Evolutionary conservation across 805 yeast species (phyloP), one percentile per base, ranked within the genome.

Genomic region (Yarrowia hollandica): DNA sequence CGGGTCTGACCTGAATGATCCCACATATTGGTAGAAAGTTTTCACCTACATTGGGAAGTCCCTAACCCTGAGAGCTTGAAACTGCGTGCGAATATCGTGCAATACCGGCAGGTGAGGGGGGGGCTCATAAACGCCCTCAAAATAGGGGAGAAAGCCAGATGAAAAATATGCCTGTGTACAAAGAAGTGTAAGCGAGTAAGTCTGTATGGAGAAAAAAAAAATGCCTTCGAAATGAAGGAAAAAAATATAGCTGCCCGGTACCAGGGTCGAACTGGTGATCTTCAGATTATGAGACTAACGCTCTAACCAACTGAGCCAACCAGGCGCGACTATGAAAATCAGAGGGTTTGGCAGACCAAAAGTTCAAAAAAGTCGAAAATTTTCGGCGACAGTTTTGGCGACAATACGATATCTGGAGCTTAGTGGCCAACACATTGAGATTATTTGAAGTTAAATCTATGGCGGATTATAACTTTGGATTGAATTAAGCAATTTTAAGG

Each of bases 221-320:
- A 4, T 4, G 10, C 3, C 6, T 12, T 14, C 5, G 2, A 7
- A 4, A 6, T 12, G 5, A 6, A 9, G 14, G 23, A 18, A 28
- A 42, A 44, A 44, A 19, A 9, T 4, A 9, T 5, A 11, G 14
- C 48, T 44, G 52, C 52, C 52, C 52, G 52, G 52, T 44, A 44
- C 52, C 52, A 44, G 52, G 52, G 25, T 44, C 52, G 52, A 44
- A 44, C 52, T 44, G 52, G 52, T 44, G 52, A 44, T 44, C 52
- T 44, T 44, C 52, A 44, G 52, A 44, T 44, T 44, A 44, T 44
- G 52, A 44, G 52, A 44, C 52, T 44, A 44, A 44, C 52, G 52
- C 52, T 44, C 52, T 44, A 44, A 44, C 52, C 52, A 44, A 30
- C 52, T 44, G 52, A 44, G 52, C 52, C 52, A 44, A 44, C 52